Evolutionary conservation across 163 green algal species (phyloP).

Genomic region (Chlamydomonas reinhardtii): DNA sequence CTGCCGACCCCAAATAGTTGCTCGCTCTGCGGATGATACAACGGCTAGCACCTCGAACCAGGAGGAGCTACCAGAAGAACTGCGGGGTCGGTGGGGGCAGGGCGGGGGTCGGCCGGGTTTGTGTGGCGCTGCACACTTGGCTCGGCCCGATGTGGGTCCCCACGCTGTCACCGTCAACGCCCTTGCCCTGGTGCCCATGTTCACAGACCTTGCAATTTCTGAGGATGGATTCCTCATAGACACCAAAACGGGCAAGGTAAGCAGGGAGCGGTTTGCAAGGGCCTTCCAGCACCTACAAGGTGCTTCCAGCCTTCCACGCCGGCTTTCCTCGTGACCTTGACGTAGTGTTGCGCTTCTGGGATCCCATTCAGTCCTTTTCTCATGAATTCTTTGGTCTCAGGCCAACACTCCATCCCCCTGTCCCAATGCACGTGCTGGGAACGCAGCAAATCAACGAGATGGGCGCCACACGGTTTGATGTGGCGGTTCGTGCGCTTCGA

Average conservation of each 20-base stretch:
- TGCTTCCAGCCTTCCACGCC: too few relatives aligned
- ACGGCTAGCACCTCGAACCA: background rate
- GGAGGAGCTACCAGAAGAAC: slow-evolving; percentile 41
- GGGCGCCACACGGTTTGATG: slow-evolving; percentile 77
- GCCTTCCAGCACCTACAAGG: too few relatives aligned
- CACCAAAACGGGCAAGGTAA: slow-evolving; percentile 54
- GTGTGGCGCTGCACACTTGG: too few relatives aligned
- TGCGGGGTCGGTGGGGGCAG: background rate
- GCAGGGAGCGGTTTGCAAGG: background rate
- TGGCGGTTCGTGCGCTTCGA: slow-evolving; percentile 70
- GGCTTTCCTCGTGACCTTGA: too few relatives aligned
- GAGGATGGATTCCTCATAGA: slow-evolving; percentile 62
- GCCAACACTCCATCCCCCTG: too few relatives aligned
- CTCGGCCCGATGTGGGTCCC: background rate
- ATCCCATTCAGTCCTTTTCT: too few relatives aligned
- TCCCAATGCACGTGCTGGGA: too few relatives aligned
- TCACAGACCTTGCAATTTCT: slow-evolving; percentile 54
- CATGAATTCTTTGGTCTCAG: too few relatives aligned
- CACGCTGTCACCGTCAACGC: background rate
- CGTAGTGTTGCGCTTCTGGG: too few relatives aligned
- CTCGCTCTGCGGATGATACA: too few relatives aligned
- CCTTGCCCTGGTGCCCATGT: background rate
- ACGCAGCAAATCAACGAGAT: slow-evolving; percentile 74
- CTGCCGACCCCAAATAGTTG: too few relatives aligned
- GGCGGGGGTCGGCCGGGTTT: background rate